Conservation (phyloP, 2,329 filamentous ascomycete genomes). For the Leptographium galeiforme region DNA sequence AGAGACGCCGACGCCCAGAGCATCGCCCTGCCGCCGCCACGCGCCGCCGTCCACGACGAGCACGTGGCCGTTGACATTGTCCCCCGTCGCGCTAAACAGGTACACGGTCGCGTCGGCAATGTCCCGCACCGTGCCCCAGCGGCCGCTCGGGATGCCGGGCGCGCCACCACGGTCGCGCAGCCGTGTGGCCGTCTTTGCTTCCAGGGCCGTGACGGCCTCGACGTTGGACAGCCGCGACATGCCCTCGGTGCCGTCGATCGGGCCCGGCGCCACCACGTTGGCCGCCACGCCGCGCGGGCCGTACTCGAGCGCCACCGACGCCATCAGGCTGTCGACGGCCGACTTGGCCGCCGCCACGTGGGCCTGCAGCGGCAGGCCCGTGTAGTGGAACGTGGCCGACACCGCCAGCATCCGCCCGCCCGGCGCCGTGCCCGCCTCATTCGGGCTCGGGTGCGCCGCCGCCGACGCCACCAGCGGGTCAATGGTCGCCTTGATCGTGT, state of each 20-base stretch:
- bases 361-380: constrained; percentile 69
- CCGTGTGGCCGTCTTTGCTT: background rate
- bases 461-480: constrained; percentile 71
- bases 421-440: constrained; percentile 27
- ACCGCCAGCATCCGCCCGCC: constrained; percentile 82
- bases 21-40: constrained; percentile 37
- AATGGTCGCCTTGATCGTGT: constrained; percentile 85
- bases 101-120: constrained; percentile 89
- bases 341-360: constrained; percentile 91
- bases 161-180: constrained; percentile 19
- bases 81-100: constrained; percentile 73
- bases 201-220: background rate
- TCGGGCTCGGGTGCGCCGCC: constrained; percentile 41
- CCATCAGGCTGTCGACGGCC: constrained; percentile 72
- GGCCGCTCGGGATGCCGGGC: constrained; percentile 53
- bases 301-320: constrained; percentile 73
- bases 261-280: constrained; percentile 81
- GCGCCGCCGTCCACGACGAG: constrained; percentile 58
- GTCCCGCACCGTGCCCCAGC: constrained; percentile 69
- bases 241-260: constrained; percentile 74
- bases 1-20: constrained; percentile 32
- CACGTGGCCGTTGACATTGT: constrained; percentile 72
- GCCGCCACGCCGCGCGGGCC: constrained; percentile 76
- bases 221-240: constrained; percentile 46
- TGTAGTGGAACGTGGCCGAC: constrained; percentile 84